Percentiles rank a stretch among this genome's conserved stretches.
Evolutionary conservation across 345 rosid genomes (phyloP).

Genomic region (Camelina sativa): DNA sequence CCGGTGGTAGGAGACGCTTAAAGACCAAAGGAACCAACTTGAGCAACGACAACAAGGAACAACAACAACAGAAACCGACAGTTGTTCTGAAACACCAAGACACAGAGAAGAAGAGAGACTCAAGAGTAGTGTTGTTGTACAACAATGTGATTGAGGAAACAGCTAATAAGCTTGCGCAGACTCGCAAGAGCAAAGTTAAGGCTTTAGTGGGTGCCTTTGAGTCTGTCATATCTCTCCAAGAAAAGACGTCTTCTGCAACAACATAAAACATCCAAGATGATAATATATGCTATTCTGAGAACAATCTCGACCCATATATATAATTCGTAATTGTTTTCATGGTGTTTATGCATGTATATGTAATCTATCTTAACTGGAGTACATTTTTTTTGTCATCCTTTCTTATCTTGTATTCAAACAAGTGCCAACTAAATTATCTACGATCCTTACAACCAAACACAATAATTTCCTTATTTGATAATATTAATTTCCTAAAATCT

Average conservation of each 20-base stretch:
- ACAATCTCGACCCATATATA: background rate
- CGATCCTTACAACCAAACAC: too few species aligned
- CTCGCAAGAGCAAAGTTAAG: slow-evolving; percentile 89
- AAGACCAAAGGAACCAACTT: slow-evolving; percentile 49
- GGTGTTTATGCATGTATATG: slow-evolving; percentile 1
- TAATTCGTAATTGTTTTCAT: too few species aligned
- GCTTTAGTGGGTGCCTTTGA: slow-evolving; percentile 98
- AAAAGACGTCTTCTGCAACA: slow-evolving; percentile 47
- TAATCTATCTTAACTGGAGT: too few species aligned
- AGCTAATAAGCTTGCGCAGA: slow-evolving; percentile 81
- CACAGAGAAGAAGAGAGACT: slow-evolving; percentile 58
- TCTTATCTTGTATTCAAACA: too few species aligned
- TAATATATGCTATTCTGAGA: background rate
- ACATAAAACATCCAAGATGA: slow-evolving; percentile 9
- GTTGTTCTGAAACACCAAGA: slow-evolving; percentile 78
- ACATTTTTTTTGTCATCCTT: too few species aligned
- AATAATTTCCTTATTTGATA: too few species aligned
- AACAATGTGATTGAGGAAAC: slow-evolving; percentile 95
- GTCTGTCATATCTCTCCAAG: slow-evolving; percentile 79
- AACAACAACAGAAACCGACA: slow-evolving; percentile 31
- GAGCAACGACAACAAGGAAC: slow-evolving; percentile 5
- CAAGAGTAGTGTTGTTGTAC: slow-evolving; percentile 60
- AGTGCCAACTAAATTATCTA: too few species aligned
- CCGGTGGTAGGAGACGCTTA: slow-evolving; percentile 48
- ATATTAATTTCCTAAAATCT: too few species aligned